These are phyloP conservation scores for Taxillus chinensis DNA, from an alignment of 164 flowering plant genomes.

Conservation along the genomic window DNA sequence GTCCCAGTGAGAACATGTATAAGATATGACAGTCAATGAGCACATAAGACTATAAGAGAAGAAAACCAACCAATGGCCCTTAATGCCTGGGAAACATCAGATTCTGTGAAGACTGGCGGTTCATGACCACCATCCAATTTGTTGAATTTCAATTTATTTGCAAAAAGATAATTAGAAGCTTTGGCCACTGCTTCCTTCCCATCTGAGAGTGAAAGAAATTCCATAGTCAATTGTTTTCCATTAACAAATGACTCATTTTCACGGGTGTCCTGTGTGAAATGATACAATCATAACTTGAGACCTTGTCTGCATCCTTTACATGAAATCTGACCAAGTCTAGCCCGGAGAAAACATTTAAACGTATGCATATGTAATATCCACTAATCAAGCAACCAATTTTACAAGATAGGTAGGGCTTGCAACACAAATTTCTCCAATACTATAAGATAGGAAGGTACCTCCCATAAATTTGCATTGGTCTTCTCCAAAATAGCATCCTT, in stretches of 20 bases:
- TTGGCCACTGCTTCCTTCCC: constrained; percentile 74
- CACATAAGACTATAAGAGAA: constrained; percentile 4
- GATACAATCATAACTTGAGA: not conserved
- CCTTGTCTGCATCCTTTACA: not conserved
- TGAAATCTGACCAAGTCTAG: not conserved
- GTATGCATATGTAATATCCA: not conserved
- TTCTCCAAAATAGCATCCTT: constrained; percentile 41
- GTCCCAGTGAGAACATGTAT: not conserved
- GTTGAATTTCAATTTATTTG: constrained; percentile 27
- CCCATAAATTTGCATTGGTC: constrained; percentile 22
- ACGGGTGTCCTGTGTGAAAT: constrained; percentile 38
- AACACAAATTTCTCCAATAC: not conserved
- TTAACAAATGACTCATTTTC: constrained; percentile 12
- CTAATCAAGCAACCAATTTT: not conserved
- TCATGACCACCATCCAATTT: constrained; percentile 14
- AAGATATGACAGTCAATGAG: not conserved
- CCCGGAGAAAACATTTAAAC: not conserved
- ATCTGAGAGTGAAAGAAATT: constrained; percentile 62
- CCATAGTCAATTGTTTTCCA: constrained; percentile 31
- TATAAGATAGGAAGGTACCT: constrained; percentile 25
- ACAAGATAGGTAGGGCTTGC: no score
- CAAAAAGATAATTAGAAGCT: constrained; percentile 63
- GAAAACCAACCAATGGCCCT: constrained; percentile 47
- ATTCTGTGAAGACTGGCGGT: constrained; percentile 43
- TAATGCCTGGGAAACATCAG: constrained; percentile 49